These are phyloP conservation scores for Aspergillus conjunctus DNA, from an alignment of 495 filamentous ascomycete species.

Conservation along the genomic window DNA sequence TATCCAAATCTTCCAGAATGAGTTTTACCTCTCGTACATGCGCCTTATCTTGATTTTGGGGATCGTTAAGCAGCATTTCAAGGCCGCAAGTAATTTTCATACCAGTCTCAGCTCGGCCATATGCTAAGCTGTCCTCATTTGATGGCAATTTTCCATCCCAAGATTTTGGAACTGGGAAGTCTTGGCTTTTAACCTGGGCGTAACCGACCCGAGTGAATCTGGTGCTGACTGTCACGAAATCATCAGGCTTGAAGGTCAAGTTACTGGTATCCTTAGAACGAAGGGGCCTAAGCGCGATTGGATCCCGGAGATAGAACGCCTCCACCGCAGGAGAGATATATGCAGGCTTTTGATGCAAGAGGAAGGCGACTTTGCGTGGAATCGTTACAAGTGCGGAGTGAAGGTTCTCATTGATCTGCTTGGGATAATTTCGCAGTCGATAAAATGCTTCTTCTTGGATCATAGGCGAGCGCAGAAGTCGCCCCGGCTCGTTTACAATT, in stretches of 20 bases:
- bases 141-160: slow-evolving; percentile 55
- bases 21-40: slow-evolving; percentile 71
- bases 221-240: slow-evolving; percentile 76
- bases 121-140: slow-evolving; percentile 38
- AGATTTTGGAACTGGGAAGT: slow-evolving; percentile 67
- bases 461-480: slow-evolving; percentile 63
- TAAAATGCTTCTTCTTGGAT: slow-evolving; percentile 91
- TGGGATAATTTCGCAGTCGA: slow-evolving; percentile 78
- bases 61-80: slow-evolving; percentile 77
- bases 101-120: slow-evolving; percentile 66
- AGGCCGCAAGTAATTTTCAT: slow-evolving; percentile 91
- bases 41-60: slow-evolving; percentile 64
- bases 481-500: slow-evolving; percentile 52
- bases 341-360: slow-evolving; percentile 71
- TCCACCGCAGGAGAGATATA: slow-evolving; percentile 83
- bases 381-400: slow-evolving; percentile 73
- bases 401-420: slow-evolving; percentile 65
- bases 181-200: slow-evolving; percentile 88
- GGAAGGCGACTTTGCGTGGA: slow-evolving; percentile 79
- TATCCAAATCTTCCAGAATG: slow-evolving; percentile 69
- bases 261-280: slow-evolving; percentile 46
- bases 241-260: slow-evolving; percentile 69
- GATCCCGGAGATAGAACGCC: slow-evolving; percentile 90
- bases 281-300: slow-evolving; percentile 71
- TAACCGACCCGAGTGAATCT: slow-evolving; percentile 86